Conservation (phyloP, 2,329 filamentous ascomycete genomes). For the Epichloe sibirici region DNA sequence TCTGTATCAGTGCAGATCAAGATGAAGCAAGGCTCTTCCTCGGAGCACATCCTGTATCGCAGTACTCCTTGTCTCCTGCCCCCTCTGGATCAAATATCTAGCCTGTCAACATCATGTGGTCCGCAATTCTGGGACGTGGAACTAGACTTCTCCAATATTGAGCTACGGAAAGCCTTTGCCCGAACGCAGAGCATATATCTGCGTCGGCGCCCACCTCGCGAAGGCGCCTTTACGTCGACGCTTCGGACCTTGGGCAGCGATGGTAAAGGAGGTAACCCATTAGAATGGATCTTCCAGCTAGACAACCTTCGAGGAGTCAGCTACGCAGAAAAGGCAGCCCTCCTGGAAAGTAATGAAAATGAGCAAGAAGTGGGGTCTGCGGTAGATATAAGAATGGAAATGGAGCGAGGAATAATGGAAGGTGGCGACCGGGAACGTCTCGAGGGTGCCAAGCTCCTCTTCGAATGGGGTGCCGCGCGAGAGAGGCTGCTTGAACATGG, state of each 20-base stretch:
- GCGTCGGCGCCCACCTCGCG: slow-evolving; percentile 54
- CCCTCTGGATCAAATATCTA: slow-evolving; percentile 49
- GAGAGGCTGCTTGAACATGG: slow-evolving; percentile 18
- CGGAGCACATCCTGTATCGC: slow-evolving; percentile 26
- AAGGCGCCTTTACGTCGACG: slow-evolving; percentile 60
- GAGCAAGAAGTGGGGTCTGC: slow-evolving; percentile 35
- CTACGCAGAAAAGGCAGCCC: slow-evolving; percentile 53
- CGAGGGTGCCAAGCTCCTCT: slow-evolving; percentile 38
- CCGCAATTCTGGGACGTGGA: slow-evolving; percentile 70
- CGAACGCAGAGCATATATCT: slow-evolving; percentile 64
- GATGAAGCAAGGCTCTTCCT: slow-evolving; percentile 32
- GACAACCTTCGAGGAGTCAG: slow-evolving; percentile 41
- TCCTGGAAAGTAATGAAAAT: slow-evolving; percentile 41
- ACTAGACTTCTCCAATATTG: slow-evolving; percentile 58
- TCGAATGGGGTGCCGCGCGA: slow-evolving; percentile 43
- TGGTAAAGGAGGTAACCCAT: slow-evolving; percentile 28
- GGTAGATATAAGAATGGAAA: slow-evolving; percentile 60
- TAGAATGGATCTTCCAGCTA: slow-evolving; percentile 66
- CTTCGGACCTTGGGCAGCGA: slow-evolving; percentile 54
- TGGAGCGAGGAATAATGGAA: slow-evolving; percentile 38
- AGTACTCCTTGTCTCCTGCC: slow-evolving; percentile 50
- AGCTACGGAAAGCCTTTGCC: slow-evolving; percentile 48
- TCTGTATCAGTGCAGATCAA: slow-evolving; percentile 58
- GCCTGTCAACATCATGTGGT: slow-evolving; percentile 46
- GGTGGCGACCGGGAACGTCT: slow-evolving; percentile 29